These are phyloP conservation scores for Dothideomycetidae sp. DNA, from an alignment of 2,329 filamentous ascomycete species.

Conservation along the genomic window DNA sequence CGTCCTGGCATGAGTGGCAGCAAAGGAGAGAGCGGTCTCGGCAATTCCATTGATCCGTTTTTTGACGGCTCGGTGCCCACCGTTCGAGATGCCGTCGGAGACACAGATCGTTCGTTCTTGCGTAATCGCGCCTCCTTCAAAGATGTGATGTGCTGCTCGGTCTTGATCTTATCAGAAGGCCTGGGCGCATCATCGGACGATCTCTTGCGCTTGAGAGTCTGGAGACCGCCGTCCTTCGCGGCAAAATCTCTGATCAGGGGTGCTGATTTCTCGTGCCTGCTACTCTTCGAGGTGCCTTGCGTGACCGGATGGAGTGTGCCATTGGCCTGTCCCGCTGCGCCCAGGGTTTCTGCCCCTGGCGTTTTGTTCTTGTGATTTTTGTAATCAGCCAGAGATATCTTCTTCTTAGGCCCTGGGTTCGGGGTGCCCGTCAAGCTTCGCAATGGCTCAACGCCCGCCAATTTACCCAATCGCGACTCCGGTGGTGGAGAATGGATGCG, in stretches of 20 bases:
- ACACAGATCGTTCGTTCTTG: not conserved
- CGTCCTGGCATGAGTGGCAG: constrained; percentile 3
- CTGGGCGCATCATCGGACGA: not conserved
- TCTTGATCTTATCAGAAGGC: no score
- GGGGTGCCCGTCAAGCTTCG: constrained; percentile 28
- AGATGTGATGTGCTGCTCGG: no score
- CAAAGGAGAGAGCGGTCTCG: constrained; percentile 10
- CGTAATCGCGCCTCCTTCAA: no score
- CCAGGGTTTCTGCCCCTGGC: constrained; percentile 15
- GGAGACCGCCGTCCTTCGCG: not conserved
- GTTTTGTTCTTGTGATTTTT: constrained; percentile 38
- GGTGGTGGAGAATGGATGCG: constrained; percentile 8
- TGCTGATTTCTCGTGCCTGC: not conserved
- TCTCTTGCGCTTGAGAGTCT: constrained; percentile 5
- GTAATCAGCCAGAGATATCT: constrained; percentile 47
- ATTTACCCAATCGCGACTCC: constrained; percentile 21
- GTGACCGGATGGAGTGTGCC: constrained; percentile 15
- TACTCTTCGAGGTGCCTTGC: constrained; percentile 9
- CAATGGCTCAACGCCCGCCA: constrained; percentile 14
- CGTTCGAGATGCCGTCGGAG: constrained; percentile 3
- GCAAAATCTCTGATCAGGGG: constrained; percentile 1
- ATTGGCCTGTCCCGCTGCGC: constrained; percentile 9
- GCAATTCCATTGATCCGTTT: constrained; percentile 3
- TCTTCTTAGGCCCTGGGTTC: constrained; percentile 39
- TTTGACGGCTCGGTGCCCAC: not conserved